Conservation (phyloP, 495 filamentous ascomycete species). For the Penicillium maclennaniae region DNA sequence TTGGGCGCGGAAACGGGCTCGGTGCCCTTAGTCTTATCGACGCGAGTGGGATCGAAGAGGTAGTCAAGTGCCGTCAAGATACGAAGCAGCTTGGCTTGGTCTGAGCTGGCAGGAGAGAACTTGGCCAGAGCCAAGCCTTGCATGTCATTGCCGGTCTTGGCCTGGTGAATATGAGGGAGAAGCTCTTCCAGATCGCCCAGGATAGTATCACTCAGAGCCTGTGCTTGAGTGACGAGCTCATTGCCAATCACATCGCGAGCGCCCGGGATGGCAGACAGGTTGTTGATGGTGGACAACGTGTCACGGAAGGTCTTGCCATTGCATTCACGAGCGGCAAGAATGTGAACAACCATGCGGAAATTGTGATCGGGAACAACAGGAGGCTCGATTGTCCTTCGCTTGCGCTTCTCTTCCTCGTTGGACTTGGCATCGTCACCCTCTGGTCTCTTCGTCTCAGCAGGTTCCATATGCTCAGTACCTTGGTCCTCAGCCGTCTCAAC, state of each 20-base stretch:
- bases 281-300: slow-evolving; percentile 95
- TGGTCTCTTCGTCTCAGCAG: slow-evolving; percentile 30
- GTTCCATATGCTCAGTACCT: slow-evolving; percentile 11
- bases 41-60: slow-evolving; percentile 74
- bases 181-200: slow-evolving; percentile 80
- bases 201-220: slow-evolving; percentile 77
- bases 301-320: slow-evolving; percentile 95
- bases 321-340: slow-evolving; percentile 92
- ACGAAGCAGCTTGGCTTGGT: slow-evolving; percentile 90
- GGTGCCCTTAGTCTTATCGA: slow-evolving; percentile 50
- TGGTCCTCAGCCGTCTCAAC: slow-evolving; percentile 30
- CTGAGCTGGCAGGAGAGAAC: slow-evolving; percentile 91
- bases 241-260: slow-evolving; percentile 87
- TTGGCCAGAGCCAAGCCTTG: slow-evolving; percentile 91
- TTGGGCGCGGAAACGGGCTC: slow-evolving; percentile 53
- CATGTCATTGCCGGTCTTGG: slow-evolving; percentile 85
- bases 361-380: slow-evolving; percentile 88
- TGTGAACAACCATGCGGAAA: slow-evolving; percentile 87
- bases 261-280: slow-evolving; percentile 86
- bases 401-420: slow-evolving; percentile 57
- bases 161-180: slow-evolving; percentile 80
- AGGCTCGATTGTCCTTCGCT: slow-evolving; percentile 71
- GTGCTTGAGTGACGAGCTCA: slow-evolving; percentile 83
- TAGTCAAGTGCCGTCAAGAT: slow-evolving; percentile 95
- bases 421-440: slow-evolving; percentile 35